These are phyloP conservation scores for Rhizopus sp. DNA, from an alignment of 371 early-diverging fungal genomes.

Conservation along the genomic window DNA sequence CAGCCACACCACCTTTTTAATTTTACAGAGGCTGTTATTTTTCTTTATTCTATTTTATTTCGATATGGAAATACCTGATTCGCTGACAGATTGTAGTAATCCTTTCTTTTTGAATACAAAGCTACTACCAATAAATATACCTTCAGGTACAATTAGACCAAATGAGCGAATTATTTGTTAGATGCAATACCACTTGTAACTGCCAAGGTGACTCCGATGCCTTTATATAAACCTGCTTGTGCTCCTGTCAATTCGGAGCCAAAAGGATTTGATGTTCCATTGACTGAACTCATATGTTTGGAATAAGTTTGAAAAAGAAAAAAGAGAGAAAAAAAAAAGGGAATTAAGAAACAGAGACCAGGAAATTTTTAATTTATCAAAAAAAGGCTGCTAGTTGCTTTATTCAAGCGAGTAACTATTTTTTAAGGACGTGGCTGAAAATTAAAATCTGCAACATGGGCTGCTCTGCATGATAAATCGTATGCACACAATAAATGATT, in stretches of 20 bases:
- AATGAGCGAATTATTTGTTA: background rate
- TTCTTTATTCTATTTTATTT: background rate
- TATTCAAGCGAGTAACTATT: too few species aligned
- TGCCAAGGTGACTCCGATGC: conserved; percentile 86
- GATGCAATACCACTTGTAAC: conserved; percentile 59
- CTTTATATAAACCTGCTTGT: conserved; percentile 65
- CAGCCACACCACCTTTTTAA: conserved; percentile 55
- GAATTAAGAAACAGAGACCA: background rate
- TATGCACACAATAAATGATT: too few species aligned
- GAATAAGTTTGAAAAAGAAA: background rate
- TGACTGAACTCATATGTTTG: conserved; percentile 19
- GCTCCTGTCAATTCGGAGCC: conserved; percentile 26
- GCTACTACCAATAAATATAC: conserved; percentile 86
- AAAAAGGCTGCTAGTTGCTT: too few species aligned
- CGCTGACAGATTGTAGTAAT: conserved; percentile 69
- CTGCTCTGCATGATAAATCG: too few species aligned
- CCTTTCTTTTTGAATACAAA: conserved; percentile 96
- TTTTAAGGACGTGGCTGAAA: too few species aligned
- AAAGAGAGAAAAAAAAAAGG: background rate
- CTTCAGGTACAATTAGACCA: conserved; percentile 36
- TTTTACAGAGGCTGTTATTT: background rate
- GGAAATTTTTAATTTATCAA: too few species aligned
- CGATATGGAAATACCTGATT: conserved; percentile 45
- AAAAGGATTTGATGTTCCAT: conserved; percentile 35
- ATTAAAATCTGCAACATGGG: too few species aligned